Conservation (phyloP, 768 basidiomycete species). For the Pulveroboletus frians region DNA sequence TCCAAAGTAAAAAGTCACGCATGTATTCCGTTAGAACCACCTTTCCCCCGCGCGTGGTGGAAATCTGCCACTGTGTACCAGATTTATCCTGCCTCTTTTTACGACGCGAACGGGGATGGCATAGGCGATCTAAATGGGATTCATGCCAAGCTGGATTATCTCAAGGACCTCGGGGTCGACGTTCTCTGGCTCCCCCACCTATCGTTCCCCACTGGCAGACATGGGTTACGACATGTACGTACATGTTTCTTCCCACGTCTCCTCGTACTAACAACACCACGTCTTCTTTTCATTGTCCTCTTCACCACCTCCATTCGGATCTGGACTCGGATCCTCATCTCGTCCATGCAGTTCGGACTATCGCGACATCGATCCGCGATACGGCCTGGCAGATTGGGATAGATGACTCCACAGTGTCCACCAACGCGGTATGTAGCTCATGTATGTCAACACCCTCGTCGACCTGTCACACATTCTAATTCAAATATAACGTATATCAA, state of each 20-base stretch:
- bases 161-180: conserved; percentile 62
- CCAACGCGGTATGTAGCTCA: conserved; percentile 62
- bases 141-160: conserved; percentile 56
- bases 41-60: conserved; percentile 44
- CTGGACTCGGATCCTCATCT: conserved; percentile 6
- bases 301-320: not conserved
- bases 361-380: conserved; percentile 55
- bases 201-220: conserved; percentile 60
- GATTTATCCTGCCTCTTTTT: conserved; percentile 68
- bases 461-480: conserved; percentile 13
- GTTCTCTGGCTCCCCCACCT: conserved; percentile 65
- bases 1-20: not conserved
- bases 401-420: conserved; percentile 49
- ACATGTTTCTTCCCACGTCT: not conserved
- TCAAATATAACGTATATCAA: not conserved
- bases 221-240: conserved; percentile 71
- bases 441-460: conserved; percentile 36
- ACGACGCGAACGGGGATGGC: conserved; percentile 68
- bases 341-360: conserved; percentile 52
- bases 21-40: conserved; percentile 14
- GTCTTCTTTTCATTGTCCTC: not conserved
- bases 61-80: conserved; percentile 58
- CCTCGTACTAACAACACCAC: not conserved
- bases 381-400: conserved; percentile 62
- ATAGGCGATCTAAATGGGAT: conserved; percentile 69